phyloP scores from a whole-genome alignment of 2,329 filamentous ascomycete species.

The Phialemoniopsis sp. region DNA sequence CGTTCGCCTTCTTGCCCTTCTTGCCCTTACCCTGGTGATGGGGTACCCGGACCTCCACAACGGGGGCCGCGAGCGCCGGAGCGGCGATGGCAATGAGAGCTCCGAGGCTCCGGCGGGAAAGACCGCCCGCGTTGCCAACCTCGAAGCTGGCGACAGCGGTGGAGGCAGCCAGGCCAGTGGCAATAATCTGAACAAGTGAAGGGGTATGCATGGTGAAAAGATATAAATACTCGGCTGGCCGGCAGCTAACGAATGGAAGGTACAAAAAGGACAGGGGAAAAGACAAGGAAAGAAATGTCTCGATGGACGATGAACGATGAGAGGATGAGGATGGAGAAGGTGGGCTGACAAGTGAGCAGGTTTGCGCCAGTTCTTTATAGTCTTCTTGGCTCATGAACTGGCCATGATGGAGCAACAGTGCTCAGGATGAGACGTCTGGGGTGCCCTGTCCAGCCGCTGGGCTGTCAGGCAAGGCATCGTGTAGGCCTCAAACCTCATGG shows the following conservation, averaged over 20 bases:
- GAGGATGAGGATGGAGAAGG: constrained; percentile 4
- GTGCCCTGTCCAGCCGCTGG: no score
- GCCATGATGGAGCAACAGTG: no score
- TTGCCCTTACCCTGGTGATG: constrained; percentile 19
- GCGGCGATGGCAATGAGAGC: constrained; percentile 19
- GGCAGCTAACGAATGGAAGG: constrained; percentile 19
- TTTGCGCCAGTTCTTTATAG: constrained; percentile 12
- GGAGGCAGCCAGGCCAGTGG: constrained; percentile 21
- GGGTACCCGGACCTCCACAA: constrained; percentile 10
- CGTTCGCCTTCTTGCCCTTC: constrained; percentile 10
- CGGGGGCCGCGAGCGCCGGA: constrained; percentile 16
- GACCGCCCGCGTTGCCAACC: constrained; percentile 10
- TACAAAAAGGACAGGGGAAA: constrained; percentile 3
- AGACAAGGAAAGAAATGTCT: constrained; percentile 2
- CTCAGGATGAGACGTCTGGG: no score
- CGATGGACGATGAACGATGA: constrained; percentile 3
- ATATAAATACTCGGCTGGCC: constrained; percentile 16
- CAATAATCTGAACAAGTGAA: constrained; percentile 20
- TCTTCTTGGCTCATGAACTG: constrained; percentile 3
- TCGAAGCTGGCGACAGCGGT: constrained; percentile 22
- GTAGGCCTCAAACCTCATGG: no score
- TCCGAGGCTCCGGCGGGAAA: constrained; percentile 15
- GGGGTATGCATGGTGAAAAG: constrained; percentile 22
- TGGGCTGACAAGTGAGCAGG: constrained; percentile 5
- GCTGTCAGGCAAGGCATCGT: no score